phyloP scores from a whole-genome alignment of 805 yeast species.

The Ogataea allantospora region DNA sequence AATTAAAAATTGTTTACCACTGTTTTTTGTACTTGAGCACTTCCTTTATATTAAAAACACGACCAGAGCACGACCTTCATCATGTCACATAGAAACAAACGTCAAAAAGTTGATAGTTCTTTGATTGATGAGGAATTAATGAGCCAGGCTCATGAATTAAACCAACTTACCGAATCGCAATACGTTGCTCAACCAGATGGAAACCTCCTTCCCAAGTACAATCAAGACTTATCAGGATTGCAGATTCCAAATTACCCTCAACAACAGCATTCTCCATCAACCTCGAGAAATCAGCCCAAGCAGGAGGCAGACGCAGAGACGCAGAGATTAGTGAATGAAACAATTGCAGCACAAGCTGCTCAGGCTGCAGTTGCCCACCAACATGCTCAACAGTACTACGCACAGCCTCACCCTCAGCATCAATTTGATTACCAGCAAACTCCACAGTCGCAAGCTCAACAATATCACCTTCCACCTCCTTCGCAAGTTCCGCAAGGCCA shows the following conservation, averaged over 20 bases:
- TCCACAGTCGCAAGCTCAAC: constrained; percentile 11
- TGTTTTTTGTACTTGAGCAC: constrained; percentile 19
- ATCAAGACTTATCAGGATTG: constrained; percentile 6
- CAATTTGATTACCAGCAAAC: constrained; percentile 16
- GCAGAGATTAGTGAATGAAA: constrained; percentile 20
- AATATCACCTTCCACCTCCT: constrained; percentile 16
- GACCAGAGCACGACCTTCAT: constrained; percentile 9
- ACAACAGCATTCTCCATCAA: constrained; percentile 6
- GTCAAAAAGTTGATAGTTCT: constrained; percentile 25
- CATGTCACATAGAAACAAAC: constrained; percentile 22
- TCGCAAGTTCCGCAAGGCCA: constrained; percentile 10
- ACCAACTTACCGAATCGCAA: constrained; percentile 16
- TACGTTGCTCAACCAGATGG: constrained; percentile 21
- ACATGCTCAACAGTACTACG: constrained; percentile 12
- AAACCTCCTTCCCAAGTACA: constrained; percentile 12
- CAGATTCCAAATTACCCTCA: constrained; percentile 19
- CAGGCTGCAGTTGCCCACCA: constrained; percentile 22
- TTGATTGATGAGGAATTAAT: constrained; percentile 26
- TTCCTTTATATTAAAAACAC: constrained; percentile 19
- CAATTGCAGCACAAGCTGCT: constrained; percentile 23
- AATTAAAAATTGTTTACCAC: constrained; percentile 10
- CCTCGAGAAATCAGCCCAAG: constrained; percentile 7
- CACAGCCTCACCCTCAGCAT: constrained; percentile 12
- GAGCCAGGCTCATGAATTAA: constrained; percentile 21
- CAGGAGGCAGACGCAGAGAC: constrained; percentile 17